Evolutionary conservation across 768 basidiomycete species (phyloP), one percentile per base, ranked within the genome.

Genomic region (Boletus fagicola): DNA sequence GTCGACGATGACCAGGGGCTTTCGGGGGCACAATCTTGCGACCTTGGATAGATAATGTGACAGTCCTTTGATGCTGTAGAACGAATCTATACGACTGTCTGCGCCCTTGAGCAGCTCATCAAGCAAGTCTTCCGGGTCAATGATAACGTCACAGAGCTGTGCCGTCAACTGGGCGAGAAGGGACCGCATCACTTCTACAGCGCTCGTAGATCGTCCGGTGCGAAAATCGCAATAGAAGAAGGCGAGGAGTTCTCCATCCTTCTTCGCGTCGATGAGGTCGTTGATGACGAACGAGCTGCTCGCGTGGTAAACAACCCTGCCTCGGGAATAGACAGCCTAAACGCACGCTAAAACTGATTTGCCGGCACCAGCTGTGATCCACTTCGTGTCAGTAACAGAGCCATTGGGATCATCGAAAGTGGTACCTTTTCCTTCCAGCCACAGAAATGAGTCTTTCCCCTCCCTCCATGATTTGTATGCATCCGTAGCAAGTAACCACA

Each of bases 211-310:
- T 2, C 44, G 26, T 5, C 9, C 24, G 0, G 24, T 45, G 5
- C 52, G 56, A 39, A 70, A 69, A 47, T 68, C 63, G 8, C 68
- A 70, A 51, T 68, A 70, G 45, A 69, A 68, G 24, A 52, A 65
- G 0, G 28, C 54, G 20, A 65, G 10, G 7, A 45, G 1, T 16
- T 55, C 59, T 1, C 22, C 30, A 11, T 30, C 31, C 4, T 31
- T 26, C 5, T 20, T 49, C 12, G 11, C 22, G 30, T 31, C 5
- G 1, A 11, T 12, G 10, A 59, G 46, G 11, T 59, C 30, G 1
- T 53, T 4, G 45, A 60, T 49, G 11, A 43, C 28, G 2, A 13
- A 47, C 33, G 59, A 51, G 2, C 57, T 53, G 28, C 26, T 3
- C 0, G 1, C 1, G 3, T 13, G 12, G 33, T 47, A 2, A 43